phyloP scores from a whole-genome alignment of 352 stramenopile species.

The Pythium chondricola region DNA sequence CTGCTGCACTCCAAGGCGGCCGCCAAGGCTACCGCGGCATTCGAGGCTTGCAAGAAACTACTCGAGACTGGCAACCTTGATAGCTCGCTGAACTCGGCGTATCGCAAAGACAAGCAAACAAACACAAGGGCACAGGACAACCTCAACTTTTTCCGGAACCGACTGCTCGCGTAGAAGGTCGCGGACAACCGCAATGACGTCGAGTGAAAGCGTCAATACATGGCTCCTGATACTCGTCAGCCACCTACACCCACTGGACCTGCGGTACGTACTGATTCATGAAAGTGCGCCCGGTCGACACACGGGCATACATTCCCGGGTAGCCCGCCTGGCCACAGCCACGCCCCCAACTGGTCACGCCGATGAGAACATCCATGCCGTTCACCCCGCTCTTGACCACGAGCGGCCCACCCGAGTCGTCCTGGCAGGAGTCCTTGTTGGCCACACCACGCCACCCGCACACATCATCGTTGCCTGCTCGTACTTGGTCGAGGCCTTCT shows the following conservation, averaged over 20 bases:
- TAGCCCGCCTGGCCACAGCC: conserved; percentile 26
- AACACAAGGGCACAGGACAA: conserved; percentile 31
- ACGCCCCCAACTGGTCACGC: conserved; percentile 32
- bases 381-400: conserved; percentile 17
- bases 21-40: conserved; percentile 51
- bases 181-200: too few relatives aligned
- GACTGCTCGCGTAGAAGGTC: neutral
- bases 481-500: conserved; percentile 8
- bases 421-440: conserved; percentile 24
- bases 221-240: too few relatives aligned
- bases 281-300: conserved; percentile 19
- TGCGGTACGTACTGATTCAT: conserved; percentile 18
- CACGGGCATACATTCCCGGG: conserved; percentile 36
- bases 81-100: conserved; percentile 67
- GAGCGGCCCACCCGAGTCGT: conserved; percentile 38
- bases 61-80: conserved; percentile 48
- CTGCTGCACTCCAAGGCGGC: conserved; percentile 47
- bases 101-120: conserved; percentile 50
- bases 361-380: conserved; percentile 21
- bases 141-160: conserved; percentile 31
- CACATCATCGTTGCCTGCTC: conserved; percentile 31
- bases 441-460: conserved; percentile 21
- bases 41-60: conserved; percentile 51
- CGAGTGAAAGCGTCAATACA: too few relatives aligned
- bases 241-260: conserved; percentile 6